Evolutionary conservation across 192 early-diverging fungal genomes (phyloP), one percentile per base, ranked within the genome.

Genomic region (Phycomyces nitens): DNA sequence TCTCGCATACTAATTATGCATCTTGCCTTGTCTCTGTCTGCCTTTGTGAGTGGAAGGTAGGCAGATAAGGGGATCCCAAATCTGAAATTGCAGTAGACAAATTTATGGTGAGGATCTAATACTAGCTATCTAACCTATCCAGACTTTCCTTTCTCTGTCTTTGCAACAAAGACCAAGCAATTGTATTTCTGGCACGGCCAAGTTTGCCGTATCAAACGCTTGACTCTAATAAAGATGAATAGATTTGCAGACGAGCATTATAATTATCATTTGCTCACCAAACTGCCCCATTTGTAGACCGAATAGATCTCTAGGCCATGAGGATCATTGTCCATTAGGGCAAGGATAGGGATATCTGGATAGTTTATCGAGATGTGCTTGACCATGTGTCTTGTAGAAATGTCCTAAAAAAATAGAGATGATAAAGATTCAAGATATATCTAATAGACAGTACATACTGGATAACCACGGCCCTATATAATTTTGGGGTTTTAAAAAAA

Each of bases 391-490:
- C 67, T 39, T 14, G 67, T 69, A 34, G 67, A 23, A 23, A 69
- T 11, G 22, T 69, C 67, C 44, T 47, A n/a, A 2, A 34, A 7
- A 34, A n/a, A n/a, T n/a, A n/a, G n/a, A n/a, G n/a, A n/a, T n/a
- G n/a, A n/a, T n/a, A n/a, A n/a, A n/a, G n/a, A n/a, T n/a, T n/a
- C n/a, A n/a, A n/a, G n/a, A n/a, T n/a, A n/a, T n/a, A n/a, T n/a
- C n/a, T n/a, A n/a, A n/a, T n/a, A n/a, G n/a, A n/a, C n/a, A n/a
- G 1, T 47, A n/a, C 40, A 20, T 60, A 68, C 66, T 29, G 70
- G 70, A 39, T 72, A 72, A 1, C 70, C 70, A 20, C 60, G 59
- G 26, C 70, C 70, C 70, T 71, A n/a, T n/a, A n/a, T n/a, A n/a
- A n/a, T n/a, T n/a, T n/a, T n/a, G n/a, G n/a, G n/a, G n/a, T n/a